phyloP scores from a whole-genome alignment of 2,329 filamentous ascomycete genomes.

The Juglanconis juglandina region DNA sequence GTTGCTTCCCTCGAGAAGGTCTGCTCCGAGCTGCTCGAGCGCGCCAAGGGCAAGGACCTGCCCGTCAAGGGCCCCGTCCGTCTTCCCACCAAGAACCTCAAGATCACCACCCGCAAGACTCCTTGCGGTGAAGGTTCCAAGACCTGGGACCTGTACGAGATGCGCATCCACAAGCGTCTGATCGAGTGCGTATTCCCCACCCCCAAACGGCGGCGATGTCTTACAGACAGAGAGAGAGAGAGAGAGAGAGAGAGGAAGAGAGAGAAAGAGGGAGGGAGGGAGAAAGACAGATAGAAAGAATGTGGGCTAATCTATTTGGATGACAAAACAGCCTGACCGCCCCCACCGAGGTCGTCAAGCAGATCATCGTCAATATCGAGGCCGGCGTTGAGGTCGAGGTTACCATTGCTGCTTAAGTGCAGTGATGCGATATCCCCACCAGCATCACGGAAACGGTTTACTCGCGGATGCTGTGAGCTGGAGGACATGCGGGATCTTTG shows the following conservation, averaged over 20 bases:
- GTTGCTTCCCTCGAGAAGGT: constrained; percentile 96
- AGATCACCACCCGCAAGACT: constrained; percentile 98
- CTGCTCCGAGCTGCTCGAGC: constrained; percentile 96
- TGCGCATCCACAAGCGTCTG: constrained; percentile 98
- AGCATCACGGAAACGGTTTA: neutral
- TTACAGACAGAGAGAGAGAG: too few species aligned
- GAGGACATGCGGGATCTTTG: neutral
- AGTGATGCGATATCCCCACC: neutral
- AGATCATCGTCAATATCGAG: constrained; percentile 95
- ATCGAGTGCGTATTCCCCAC: constrained; percentile 68
- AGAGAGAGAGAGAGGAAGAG: too few species aligned
- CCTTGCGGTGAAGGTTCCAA: constrained; percentile 99
- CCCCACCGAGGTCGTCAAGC: constrained; percentile 95
- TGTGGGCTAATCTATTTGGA: constrained; percentile 18
- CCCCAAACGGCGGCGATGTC: neutral
- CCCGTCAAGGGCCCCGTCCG: constrained; percentile 97
- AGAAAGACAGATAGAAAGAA: constrained; percentile 15
- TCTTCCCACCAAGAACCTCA: constrained; percentile 93
- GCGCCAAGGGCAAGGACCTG: constrained; percentile 97
- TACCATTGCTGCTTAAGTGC: constrained; percentile 75
- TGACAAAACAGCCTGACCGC: constrained; percentile 71
- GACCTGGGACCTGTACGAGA: constrained; percentile 99
- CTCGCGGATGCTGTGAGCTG: neutral
- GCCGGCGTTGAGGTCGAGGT: constrained; percentile 91
- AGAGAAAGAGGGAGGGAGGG: neutral